A percentile compares a stretch with the other conserved stretches of the same genome.
phyloP scores from a whole-genome alignment of 352 stramenopile genomes.

The Globisporangium carolinianum region DNA sequence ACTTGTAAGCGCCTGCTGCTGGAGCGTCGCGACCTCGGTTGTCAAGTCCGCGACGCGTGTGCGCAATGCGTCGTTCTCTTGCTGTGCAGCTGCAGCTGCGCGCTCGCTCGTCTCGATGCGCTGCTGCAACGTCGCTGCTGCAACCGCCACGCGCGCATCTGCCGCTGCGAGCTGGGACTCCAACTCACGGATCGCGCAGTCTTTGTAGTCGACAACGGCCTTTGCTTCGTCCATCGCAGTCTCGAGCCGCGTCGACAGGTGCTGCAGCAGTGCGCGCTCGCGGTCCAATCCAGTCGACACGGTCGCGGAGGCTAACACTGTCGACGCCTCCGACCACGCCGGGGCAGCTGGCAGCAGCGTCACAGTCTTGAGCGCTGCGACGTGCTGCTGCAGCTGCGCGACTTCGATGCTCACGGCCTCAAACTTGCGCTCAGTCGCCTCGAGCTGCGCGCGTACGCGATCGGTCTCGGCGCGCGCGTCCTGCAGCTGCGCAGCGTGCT shows the following conservation, averaged over 20 bases:
- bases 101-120: conserved; percentile 1
- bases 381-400: conserved; percentile 31
- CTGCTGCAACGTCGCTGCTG: not conserved
- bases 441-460: conserved; percentile 22
- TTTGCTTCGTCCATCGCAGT: conserved; percentile 63
- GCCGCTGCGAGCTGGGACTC: conserved; percentile 20
- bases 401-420: conserved; percentile 34
- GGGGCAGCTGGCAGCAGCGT: not conserved
- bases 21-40: not conserved
- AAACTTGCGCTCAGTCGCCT: conserved; percentile 38
- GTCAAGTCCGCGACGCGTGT: too few relatives aligned
- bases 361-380: conserved; percentile 12
- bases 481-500: conserved; percentile 58
- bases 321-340: not conserved
- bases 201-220: conserved; percentile 61
- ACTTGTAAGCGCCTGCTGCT: conserved; percentile 5
- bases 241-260: conserved; percentile 46
- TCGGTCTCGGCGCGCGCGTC: conserved; percentile 32
- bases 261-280: conserved; percentile 43
- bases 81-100: too few relatives aligned
- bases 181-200: conserved; percentile 44
- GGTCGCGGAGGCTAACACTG: too few relatives aligned
- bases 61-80: too few relatives aligned
- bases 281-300: not conserved
- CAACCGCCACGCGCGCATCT: not conserved